phyloP scores from a whole-genome alignment of 129 eudicot genomes.

The Lonicera japonica region DNA sequence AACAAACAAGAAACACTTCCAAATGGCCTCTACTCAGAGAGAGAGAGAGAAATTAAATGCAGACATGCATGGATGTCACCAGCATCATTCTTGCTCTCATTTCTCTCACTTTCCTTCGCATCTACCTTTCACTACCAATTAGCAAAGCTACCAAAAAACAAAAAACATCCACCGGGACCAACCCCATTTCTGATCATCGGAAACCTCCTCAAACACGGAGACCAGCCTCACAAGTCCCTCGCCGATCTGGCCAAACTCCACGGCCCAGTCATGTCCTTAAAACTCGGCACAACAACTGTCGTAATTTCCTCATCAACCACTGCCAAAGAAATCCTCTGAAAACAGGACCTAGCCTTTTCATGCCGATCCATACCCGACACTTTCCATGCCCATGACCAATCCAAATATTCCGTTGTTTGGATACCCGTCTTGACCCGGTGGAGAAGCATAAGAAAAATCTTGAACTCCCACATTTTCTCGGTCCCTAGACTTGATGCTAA shows the following conservation, averaged over 20 bases:
- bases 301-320: constrained; percentile 16
- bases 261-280: constrained; percentile 27
- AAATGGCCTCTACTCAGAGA: too few relatives aligned
- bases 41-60: too few relatives aligned
- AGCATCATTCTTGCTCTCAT: neutral
- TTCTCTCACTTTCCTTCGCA: neutral
- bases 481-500: constrained; percentile 13
- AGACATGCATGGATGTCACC: too few relatives aligned
- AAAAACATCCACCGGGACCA: constrained; percentile 23
- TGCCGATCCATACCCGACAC: constrained; percentile 7
- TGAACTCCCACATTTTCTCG: constrained; percentile 16
- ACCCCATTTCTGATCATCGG: constrained; percentile 20
- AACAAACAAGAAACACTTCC: too few relatives aligned
- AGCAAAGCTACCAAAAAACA: neutral
- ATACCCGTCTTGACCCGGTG: constrained; percentile 10
- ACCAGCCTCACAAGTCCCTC: constrained; percentile 22
- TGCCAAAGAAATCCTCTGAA: constrained; percentile 23
- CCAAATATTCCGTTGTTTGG: constrained; percentile 13
- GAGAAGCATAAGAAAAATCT: constrained; percentile 13
- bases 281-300: constrained; percentile 17
- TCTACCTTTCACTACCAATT: constrained; percentile 1
- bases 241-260: constrained; percentile 12
- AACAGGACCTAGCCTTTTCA: constrained; percentile 20
- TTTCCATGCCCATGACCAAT: constrained; percentile 5
- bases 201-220: constrained; percentile 18